Base-by-base conservation (phyloP, 805 yeast species). In the Blastobotrys peoriensis region DNA sequence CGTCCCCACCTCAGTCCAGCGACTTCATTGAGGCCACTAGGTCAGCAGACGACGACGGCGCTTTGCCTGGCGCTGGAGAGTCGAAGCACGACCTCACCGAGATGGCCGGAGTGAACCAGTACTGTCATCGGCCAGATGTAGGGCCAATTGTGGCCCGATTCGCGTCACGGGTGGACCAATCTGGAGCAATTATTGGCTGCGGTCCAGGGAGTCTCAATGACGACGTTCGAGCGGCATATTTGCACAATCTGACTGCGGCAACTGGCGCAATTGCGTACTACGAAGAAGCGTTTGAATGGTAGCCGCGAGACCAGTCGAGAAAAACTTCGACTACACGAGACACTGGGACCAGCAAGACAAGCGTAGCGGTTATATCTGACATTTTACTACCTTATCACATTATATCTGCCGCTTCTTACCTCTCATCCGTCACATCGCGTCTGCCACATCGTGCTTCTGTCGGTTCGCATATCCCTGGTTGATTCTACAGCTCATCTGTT, bases 261-360 rank as follows among this genome's bases (percentile, higher is more conserved):
- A 8, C 30, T 8, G 8, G 30, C 30, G 30, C 30, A 25, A 8
- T 25, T 13, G 13, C 8, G 8, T 25, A 25, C 30, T 25, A 25
- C 30, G 30, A 25, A 25, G 30, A 33, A 37, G 18, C 16, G 18
- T 28, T 43, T 41, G 46, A 25, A 37, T 3, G 46, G 38, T n/a
- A 33, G n/a, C n/a, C n/a, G n/a, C n/a, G n/a, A n/a, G n/a, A n/a
- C n/a, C n/a, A n/a, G n/a, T n/a, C n/a, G n/a, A n/a, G n/a, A n/a
- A n/a, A n/a, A n/a, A n/a, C n/a, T n/a, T n/a, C n/a, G n/a, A n/a
- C n/a, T n/a, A n/a, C n/a, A n/a, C n/a, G n/a, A n/a, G n/a, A n/a
- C n/a, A n/a, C n/a, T n/a, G n/a, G n/a, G n/a, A n/a, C n/a, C n/a
- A n/a, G n/a, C n/a, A n/a, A n/a, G n/a, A n/a, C n/a, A n/a, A n/a